Conservation (phyloP, 75 land plant genomes). For the Azolla pinnata region DNA sequence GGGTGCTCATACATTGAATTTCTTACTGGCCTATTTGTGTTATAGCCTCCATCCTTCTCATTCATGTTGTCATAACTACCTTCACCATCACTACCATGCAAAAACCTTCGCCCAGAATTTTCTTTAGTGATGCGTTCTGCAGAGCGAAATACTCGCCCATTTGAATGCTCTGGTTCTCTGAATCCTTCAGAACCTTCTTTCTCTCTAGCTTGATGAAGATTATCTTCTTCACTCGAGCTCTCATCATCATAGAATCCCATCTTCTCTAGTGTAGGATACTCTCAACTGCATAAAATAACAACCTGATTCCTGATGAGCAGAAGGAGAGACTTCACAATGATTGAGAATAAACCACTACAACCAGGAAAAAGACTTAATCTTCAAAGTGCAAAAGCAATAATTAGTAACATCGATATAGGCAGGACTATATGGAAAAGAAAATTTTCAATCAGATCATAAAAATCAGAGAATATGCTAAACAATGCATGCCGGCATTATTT, state of each 20-base stretch:
- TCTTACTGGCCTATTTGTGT: neutral
- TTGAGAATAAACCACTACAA: too few relatives aligned
- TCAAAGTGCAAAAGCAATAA: neutral
- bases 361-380: neutral
- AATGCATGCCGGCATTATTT: too few relatives aligned
- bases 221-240: constrained; percentile 5
- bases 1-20: neutral
- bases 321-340: too few relatives aligned
- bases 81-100: neutral
- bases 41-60: neutral
- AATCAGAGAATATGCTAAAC: too few relatives aligned
- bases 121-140: constrained; percentile 2
- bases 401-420: neutral
- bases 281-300: neutral
- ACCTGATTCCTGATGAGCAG: neutral
- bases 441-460: neutral
- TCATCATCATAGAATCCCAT: constrained; percentile 9
- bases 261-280: neutral
- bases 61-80: neutral
- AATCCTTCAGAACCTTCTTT: too few relatives aligned
- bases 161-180: neutral
- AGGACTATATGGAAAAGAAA: neutral
- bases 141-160: too few relatives aligned
- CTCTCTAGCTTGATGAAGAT: neutral
- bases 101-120: neutral